Evolutionary conservation across 1,284 basidiomycete genomes (phyloP).

Genomic region (Pseudozyma tsukubaensis): DNA sequence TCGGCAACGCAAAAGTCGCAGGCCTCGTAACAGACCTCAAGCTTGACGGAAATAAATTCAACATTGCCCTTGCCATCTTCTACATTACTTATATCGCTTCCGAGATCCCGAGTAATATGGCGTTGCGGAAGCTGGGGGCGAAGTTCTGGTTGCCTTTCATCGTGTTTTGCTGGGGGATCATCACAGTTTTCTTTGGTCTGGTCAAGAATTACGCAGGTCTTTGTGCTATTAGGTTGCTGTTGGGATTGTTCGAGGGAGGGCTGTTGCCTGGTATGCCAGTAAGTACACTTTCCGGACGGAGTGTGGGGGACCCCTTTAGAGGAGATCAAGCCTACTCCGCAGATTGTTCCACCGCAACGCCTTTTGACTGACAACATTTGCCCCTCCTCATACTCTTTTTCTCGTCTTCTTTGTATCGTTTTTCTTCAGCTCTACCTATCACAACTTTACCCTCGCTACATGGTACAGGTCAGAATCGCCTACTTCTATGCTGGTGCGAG

Average conservation of each 20-base stretch:
- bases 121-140: conserved; percentile 64
- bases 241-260: conserved; percentile 53
- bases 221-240: conserved; percentile 74
- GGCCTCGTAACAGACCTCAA: conserved; percentile 45
- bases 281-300: neutral
- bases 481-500: conserved; percentile 59
- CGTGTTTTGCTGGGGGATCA: conserved; percentile 75
- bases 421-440: conserved; percentile 28
- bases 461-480: conserved; percentile 37
- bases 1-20: conserved; percentile 55
- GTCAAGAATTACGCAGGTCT: conserved; percentile 73
- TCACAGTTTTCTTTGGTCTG: conserved; percentile 75
- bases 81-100: conserved; percentile 50
- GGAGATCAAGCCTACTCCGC: too few species aligned
- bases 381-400: neutral
- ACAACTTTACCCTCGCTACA: conserved; percentile 41
- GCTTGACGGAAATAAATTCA: conserved; percentile 48
- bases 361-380: too few species aligned
- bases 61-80: conserved; percentile 47
- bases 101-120: conserved; percentile 67
- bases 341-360: too few species aligned
- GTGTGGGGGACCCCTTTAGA: too few species aligned
- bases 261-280: conserved; percentile 72
- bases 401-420: neutral
- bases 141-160: conserved; percentile 72